Evolutionary conservation across 73 alveolate genomes (phyloP).

Genomic region (Effrenium voratum): DNA sequence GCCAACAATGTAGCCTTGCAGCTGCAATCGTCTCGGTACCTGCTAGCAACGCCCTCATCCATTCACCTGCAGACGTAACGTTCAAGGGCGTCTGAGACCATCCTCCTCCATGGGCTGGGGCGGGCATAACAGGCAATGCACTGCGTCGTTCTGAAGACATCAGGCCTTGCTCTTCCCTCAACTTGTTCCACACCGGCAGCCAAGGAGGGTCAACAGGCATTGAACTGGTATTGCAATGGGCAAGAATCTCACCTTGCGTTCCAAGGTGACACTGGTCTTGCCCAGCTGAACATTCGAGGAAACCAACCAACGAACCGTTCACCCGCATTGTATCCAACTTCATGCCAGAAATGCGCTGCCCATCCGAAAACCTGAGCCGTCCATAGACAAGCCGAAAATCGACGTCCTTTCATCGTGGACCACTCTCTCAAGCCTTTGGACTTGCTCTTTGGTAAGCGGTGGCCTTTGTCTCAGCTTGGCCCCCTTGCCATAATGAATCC

Average conservation of each 20-base stretch:
- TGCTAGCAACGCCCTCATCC: not conserved
- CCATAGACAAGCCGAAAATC: not conserved
- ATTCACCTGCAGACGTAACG: not conserved
- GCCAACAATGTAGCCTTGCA: not conserved
- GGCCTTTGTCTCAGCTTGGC: not conserved
- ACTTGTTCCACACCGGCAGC: not conserved
- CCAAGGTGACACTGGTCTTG: not conserved
- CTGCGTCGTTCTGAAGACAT: not conserved
- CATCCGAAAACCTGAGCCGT: not conserved
- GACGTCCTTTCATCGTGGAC: not conserved
- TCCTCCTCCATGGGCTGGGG: not conserved
- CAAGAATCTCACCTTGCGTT: not conserved
- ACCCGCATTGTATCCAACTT: not conserved
- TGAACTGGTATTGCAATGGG: constrained; percentile 5
- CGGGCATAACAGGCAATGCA: not conserved
- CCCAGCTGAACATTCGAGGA: constrained; percentile 30
- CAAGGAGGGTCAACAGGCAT: not conserved
- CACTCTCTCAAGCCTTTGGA: not conserved
- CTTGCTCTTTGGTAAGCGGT: not conserved
- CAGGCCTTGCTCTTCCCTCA: not conserved
- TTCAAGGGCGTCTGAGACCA: not conserved
- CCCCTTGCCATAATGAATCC: not conserved
- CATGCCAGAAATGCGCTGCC: not conserved
- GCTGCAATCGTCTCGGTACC: not conserved
- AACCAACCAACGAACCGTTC: not conserved